phyloP scores from a whole-genome alignment of 1,284 basidiomycete species.

The Retiboletus flavoniger region DNA sequence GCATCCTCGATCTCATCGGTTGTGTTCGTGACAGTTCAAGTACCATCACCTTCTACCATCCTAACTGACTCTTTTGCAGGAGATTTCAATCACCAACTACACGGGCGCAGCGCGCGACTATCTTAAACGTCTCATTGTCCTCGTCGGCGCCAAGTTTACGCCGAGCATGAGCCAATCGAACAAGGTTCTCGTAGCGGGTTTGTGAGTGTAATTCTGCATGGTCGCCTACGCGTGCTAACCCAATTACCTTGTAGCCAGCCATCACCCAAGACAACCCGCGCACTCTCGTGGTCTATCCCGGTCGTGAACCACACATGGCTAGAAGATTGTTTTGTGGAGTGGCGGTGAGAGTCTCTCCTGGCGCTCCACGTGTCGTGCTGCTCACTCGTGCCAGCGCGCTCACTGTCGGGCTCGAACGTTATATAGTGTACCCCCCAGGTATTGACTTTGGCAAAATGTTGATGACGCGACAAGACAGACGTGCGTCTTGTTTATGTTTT shows the following conservation, averaged over 20 bases:
- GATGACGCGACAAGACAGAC: constrained; percentile 46
- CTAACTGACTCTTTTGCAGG: constrained; percentile 36
- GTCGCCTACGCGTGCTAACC: neutral
- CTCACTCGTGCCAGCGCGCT: constrained; percentile 38
- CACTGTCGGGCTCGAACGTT: constrained; percentile 59
- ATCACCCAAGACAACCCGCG: constrained; percentile 52
- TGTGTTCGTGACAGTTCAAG: constrained; percentile 39
- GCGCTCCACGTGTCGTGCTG: neutral
- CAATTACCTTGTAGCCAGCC: constrained; percentile 17
- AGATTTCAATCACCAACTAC: constrained; percentile 86
- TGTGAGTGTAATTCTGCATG: constrained; percentile 46
- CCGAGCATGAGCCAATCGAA: constrained; percentile 75
- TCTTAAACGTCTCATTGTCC: constrained; percentile 75
- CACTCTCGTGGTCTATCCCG: constrained; percentile 77
- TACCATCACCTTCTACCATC: neutral
- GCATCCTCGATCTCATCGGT: constrained; percentile 43
- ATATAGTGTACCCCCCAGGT: constrained; percentile 63
- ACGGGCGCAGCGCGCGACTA: constrained; percentile 83
- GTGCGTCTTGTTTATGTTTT: constrained; percentile 30
- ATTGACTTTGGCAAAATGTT: constrained; percentile 65
- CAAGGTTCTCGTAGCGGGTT: constrained; percentile 80
- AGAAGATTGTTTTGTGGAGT: constrained; percentile 81
- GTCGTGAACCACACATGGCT: constrained; percentile 89
- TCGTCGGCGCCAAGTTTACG: constrained; percentile 79
- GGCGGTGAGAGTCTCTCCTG: constrained; percentile 41